Evolutionary conservation across 2,329 filamentous ascomycete genomes (phyloP), one percentile per base, ranked within the genome.

Genomic region (Tolypocladium ophioglossoides): DNA sequence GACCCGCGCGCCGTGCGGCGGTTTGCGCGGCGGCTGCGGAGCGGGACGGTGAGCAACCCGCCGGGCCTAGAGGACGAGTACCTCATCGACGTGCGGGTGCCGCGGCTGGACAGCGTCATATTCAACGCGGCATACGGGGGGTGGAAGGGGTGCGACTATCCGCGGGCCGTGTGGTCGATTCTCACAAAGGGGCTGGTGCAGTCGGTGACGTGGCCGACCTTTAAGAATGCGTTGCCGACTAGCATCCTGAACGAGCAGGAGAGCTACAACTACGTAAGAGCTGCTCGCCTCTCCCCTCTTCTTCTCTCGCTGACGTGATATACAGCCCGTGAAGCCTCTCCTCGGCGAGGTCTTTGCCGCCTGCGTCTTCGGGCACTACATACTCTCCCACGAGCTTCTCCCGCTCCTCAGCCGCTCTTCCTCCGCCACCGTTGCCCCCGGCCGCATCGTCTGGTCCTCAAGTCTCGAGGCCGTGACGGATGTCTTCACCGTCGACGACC

Each of bases 301-400:
- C 7, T 20, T 30, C 47, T 18, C 47, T 50, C 18, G 44, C 52
- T 55, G 20, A 52, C 24, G 16, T 7, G 16, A 16, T 16, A 9
- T 34, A 46, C 78, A 91, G 65, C 72, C 78, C 16, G 65, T 69
- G 3, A 66, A 69, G 57, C 84, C 86, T 0, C 72, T 75, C 6
- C 73, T 99, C 0, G 91, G 90, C 3, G 79, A 89, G 60, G 83
- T 96, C 20, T 99, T 97, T 68, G 87, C 86, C 67, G 86, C 92
- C 51, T 97, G 97, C 66, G 80, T 96, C 34, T 97, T 99, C 66
- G 94, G 94, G 0, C 94, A 99, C 72, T 97, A 99, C 68, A 73
- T 96, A 64, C 82, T 99, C 27, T 82, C 83, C 18, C 91, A 96
- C 68, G 83, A 86, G 64, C 78, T 97, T 12, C 78, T 87, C 60